Evolutionary conservation across 1,284 basidiomycete genomes (phyloP).

Genomic region (Cutaneotrichosporon dermatis): DNA sequence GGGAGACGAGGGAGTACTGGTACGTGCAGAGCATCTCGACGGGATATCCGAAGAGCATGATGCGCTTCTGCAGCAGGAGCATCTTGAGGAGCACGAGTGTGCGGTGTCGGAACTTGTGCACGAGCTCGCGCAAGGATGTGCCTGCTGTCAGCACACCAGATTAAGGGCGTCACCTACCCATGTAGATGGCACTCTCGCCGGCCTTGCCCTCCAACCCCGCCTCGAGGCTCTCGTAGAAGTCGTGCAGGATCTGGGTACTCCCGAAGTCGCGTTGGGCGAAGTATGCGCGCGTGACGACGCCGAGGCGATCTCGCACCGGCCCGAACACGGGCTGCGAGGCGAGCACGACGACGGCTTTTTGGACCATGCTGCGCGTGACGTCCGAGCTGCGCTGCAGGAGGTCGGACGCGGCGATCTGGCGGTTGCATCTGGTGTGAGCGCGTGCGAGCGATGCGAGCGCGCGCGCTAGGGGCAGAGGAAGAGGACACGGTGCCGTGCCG

Average conservation of each 20-base stretch:
- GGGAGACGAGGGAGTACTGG: conserved; percentile 88
- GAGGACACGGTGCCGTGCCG: neutral
- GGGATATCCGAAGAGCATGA: conserved; percentile 96
- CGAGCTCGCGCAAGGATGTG: conserved; percentile 83
- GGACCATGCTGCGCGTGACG: conserved; percentile 91
- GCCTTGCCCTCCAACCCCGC: conserved; percentile 38
- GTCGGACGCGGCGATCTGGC: conserved; percentile 79
- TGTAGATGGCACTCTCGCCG: conserved; percentile 46
- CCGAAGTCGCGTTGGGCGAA: conserved; percentile 87
- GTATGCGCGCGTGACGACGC: conserved; percentile 87
- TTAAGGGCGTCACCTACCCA: conserved; percentile 27
- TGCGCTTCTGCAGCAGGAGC: conserved; percentile 84
- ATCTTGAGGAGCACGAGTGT: conserved; percentile 93
- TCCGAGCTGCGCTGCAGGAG: conserved; percentile 78
- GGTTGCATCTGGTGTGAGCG: conserved; percentile 67
- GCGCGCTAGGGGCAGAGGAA: no score
- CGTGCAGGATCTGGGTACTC: conserved; percentile 74
- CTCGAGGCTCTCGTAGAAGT: conserved; percentile 73
- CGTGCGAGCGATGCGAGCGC: no score
- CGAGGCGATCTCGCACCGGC: conserved; percentile 67
- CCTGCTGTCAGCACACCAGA: conserved; percentile 52
- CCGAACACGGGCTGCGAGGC: conserved; percentile 80
- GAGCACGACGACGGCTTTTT: conserved; percentile 94
- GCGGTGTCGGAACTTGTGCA: conserved; percentile 89
- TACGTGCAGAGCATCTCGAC: conserved; percentile 95